A percentile compares a stretch with the other conserved stretches of the same genome.
Evolutionary conservation across 768 basidiomycete genomes (phyloP).

Genomic region (Tremella fuciformis): DNA sequence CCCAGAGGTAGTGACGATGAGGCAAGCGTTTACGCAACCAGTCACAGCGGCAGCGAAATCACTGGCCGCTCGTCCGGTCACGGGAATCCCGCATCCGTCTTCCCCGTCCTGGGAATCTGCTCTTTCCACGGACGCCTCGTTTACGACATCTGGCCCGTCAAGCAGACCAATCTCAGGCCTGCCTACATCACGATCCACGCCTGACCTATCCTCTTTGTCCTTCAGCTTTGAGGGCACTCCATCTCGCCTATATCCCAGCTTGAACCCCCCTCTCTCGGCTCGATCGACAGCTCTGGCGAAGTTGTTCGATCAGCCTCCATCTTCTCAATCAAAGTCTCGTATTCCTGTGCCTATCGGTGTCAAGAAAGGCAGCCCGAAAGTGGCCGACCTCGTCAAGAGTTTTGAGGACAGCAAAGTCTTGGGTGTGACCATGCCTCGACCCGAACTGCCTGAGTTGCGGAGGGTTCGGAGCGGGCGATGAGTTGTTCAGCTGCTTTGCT

Average conservation of each 20-base stretch:
- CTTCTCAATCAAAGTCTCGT: conserved; percentile 2
- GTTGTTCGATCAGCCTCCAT: conserved; percentile 3
- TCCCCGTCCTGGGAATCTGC: not conserved
- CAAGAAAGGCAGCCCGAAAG: conserved; percentile 19
- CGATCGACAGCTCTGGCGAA: conserved; percentile 29
- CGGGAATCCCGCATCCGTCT: not conserved
- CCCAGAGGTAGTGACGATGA: not conserved
- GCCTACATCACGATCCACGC: conserved; percentile 1
- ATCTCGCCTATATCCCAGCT: conserved; percentile 8
- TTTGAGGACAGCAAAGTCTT: conserved; percentile 31
- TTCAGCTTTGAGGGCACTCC: conserved; percentile 10
- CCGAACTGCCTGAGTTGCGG: conserved; percentile 10
- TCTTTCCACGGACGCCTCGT: not conserved
- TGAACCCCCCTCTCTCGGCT: conserved; percentile 16
- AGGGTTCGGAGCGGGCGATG: conserved; percentile 10
- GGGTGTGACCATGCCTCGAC: conserved; percentile 7
- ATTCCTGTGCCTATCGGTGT: not conserved
- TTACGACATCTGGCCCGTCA: not conserved
- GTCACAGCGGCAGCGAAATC: not conserved
- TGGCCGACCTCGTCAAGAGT: conserved; percentile 31
- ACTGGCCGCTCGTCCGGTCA: not conserved
- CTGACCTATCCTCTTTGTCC: not conserved
- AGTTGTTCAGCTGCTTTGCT: not conserved
- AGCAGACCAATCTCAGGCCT: not conserved
- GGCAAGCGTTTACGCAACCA: not conserved